Base-by-base conservation (phyloP, 352 stramenopile species). In the Globisporangium camurandrum region DNA sequence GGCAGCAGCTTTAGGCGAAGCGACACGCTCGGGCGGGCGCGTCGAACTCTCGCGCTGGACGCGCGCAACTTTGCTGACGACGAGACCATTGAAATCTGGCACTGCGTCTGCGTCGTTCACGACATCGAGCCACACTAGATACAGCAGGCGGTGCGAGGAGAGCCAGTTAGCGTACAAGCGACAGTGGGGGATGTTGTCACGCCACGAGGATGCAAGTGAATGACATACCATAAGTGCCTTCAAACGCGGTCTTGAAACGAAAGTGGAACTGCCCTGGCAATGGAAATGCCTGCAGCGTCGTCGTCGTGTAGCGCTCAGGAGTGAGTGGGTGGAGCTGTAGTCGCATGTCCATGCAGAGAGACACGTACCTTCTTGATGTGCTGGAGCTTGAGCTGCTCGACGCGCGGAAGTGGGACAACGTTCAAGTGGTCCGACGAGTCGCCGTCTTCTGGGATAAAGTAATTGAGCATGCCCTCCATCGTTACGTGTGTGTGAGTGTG, bases 381-480 rank as follows among this genome's bases (percentile, higher is more conserved):
- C 43, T 84, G 64, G 4, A 93, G 68, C 39, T 70, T 72, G 38
- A 90, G 61, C 58, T 82, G 66, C 11, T 88, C 77, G 44, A 89
- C 79, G 42, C 69, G 74, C n/a, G 82, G 82, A 51, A 93, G 66
- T 27, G 78, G 78, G 54, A 86, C 76, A 44, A 93, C 75, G 57
- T 93, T 93, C 53, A 90, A 54, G 65, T 93, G 82, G 55, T 93
- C 82, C 50, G 77, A 86, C 43, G 76, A 84, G 60, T 93, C 82
- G 34, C 82, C 82, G 64, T 93, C 82, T 56, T 93, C 82, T 31
- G 82, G 82, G 47, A 93, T 67, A 46, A 89, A 90, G 65, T 93
- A 93, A 64, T 93, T 90, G 45, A 93, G 70, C 81, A 92, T 88
- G 45, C 81, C 78, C 51, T 92, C 81, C 81, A 92, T 92, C 31